Percentiles rank a stretch among this genome's conserved stretches.
Evolutionary conservation across 2,329 filamentous ascomycete genomes (phyloP).

Genomic region (Helotiales sp.): DNA sequence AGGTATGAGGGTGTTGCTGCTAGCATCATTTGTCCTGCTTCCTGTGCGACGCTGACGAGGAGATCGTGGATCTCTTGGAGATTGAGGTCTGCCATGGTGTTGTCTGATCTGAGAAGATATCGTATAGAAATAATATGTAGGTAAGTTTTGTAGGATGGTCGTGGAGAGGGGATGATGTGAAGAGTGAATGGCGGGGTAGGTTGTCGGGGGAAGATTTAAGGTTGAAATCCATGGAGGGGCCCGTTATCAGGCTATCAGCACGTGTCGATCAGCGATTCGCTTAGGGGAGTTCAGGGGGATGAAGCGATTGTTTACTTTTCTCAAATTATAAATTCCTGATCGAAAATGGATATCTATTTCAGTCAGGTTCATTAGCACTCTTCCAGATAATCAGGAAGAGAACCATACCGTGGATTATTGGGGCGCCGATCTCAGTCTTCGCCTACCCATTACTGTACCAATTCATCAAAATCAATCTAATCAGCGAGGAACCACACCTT

Average conservation of each 20-base stretch:
- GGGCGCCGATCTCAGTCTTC: no score
- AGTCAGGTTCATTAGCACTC: no score
- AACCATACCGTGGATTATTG: no score
- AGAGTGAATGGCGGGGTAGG: background rate
- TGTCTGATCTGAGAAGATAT: background rate
- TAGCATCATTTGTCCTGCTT: constrained; percentile 69
- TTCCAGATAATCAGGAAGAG: no score
- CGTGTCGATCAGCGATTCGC: background rate
- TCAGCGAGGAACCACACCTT: no score
- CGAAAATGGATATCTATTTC: no score
- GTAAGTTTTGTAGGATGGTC: background rate
- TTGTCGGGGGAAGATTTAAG: background rate
- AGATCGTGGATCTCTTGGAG: constrained; percentile 66
- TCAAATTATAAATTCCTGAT: no score
- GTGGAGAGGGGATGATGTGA: background rate
- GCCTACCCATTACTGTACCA: no score
- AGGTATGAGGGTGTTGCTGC: constrained; percentile 63
- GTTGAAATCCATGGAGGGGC: background rate
- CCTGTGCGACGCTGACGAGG: constrained; percentile 62
- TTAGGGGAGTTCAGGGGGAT: background rate
- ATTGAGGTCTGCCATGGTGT: constrained; percentile 59
- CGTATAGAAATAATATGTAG: background rate
- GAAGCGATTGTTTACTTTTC: background rate
- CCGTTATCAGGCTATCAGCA: constrained; percentile 5
- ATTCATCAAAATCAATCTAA: background rate